Evolutionary conservation across 1,139 yeast species (phyloP), one percentile per base, ranked within the genome.

Genomic region (Fermentozyma sake): DNA sequence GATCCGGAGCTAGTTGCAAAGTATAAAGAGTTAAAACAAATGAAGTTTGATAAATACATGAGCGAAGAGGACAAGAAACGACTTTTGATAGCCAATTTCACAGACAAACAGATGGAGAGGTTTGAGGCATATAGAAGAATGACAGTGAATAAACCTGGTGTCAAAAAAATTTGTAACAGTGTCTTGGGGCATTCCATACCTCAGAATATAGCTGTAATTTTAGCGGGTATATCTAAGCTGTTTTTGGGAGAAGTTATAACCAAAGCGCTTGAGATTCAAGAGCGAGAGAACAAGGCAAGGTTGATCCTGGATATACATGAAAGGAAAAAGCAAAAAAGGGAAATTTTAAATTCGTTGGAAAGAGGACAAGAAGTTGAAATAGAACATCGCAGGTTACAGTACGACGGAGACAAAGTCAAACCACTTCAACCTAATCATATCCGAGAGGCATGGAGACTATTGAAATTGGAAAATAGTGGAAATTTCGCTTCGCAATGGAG

Each of bases 51-150:
- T 26, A 40, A 41, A 23, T 33, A 46, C 19, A 41, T 61, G 23
- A 37, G 43, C 7, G 68, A 65, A 26, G 71, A 64, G 35, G 89
- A 80, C 28, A 68, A 74, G 35, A 70, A 76, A 50, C 70, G 83
- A 38, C 47, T 87, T 15, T 58, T 89, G 37, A 71, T 87, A 37
- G 75, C 85, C 13, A 76, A 78, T 39, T 76, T 91, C 48, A 79
- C 82, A 34, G 75, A 74, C n/a, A 84, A 79, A 20, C 96, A 91
- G 49, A 80, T 85, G 80, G 79, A 79, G 35, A 58, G 96, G 28
- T 89, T 87, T 53, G 96, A 87, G 49, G 85, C 84, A 8, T 87
- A 79, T 51, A 70, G 96, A 40, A 67, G 97, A 41, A 82, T 94
- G 31, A 81, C 86, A 18, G 61, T 91, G 27, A 86, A 83, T 46